Base-by-base conservation (phyloP, 768 basidiomycete genomes). In the Phylloporus scabripes region DNA sequence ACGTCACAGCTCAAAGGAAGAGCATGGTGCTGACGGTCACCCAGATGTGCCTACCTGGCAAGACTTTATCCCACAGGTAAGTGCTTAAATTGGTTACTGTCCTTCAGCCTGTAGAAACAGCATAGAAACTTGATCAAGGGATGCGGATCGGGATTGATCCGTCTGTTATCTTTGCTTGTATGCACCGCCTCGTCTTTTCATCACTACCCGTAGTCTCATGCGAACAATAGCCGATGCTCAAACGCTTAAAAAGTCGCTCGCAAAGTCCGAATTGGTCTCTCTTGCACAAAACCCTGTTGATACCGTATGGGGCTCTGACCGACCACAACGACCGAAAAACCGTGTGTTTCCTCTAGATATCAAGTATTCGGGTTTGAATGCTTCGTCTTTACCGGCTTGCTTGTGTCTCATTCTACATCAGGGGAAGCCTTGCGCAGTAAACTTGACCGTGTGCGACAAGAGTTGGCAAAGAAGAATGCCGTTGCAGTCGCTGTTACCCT, bases 21-120 rank as follows among this genome's bases (percentile, higher is more conserved):
- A 20, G 23, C 11, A 10, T 9, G 20, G 17, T 4, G 17, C 59
- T 63, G 46, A 68, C 38, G 21, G 31, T 36, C 20, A 36, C 5
- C 37, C 43, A 89, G 91, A 90, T 59, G 87, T 93, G 11, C 90
- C 91, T 2, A 85, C 84, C 3, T 94, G 92, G 92, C 87, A 93
- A 60, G 87, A 91, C 4, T 92, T 87, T 65, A 68, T 94, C 29
- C 71, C 76, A 42, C 85, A 90, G 75, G 90, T 81, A 52, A 29
- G 60, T 26, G 24, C 14, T 40, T 33, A 3, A 20, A 28, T 7
- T 33, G 15, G 1, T 21, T 20, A 7, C 24, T 6, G 12, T 21
- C 21, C 1, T 42, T 46, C 28, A 1, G 10, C 5, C 7, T 28
- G 11, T 44, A 45, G 56, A 49, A 14, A 36, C 29, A 11, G 15